Evolutionary conservation across 75 land plant genomes (phyloP).

Genomic region (Pinus albicaulis): DNA sequence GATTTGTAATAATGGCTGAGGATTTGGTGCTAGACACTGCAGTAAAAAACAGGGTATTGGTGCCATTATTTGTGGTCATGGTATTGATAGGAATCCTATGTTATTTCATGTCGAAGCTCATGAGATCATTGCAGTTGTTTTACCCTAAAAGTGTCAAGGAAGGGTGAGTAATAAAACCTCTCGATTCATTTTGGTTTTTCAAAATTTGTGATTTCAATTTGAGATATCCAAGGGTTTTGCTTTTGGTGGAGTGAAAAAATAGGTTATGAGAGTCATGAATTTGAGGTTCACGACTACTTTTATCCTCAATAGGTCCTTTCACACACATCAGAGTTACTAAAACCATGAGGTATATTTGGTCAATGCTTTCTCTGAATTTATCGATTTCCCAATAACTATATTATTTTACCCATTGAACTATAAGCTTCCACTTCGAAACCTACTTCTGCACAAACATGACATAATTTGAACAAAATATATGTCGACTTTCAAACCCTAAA

Average conservation of each 20-base stretch:
- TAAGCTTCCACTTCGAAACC: background rate
- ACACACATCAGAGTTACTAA: constrained; percentile 57
- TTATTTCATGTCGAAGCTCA: constrained; percentile 91
- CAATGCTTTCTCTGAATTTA: background rate
- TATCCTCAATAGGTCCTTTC: constrained; percentile 77
- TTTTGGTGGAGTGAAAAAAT: constrained; percentile 42
- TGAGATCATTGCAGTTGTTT: constrained; percentile 67
- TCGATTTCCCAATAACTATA: background rate
- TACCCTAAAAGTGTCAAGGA: constrained; percentile 80
- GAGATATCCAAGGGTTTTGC: background rate
- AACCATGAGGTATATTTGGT: constrained; percentile 63
- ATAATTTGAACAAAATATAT: too few relatives aligned
- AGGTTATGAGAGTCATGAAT: constrained; percentile 75
- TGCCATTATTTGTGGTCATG: too few relatives aligned
- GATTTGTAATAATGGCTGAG: too few relatives aligned
- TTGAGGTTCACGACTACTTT: constrained; percentile 67
- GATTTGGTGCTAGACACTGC: too few relatives aligned
- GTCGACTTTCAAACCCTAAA: too few relatives aligned
- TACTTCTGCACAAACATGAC: background rate
- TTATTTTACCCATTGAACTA: background rate
- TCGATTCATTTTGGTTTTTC: background rate
- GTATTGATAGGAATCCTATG: constrained; percentile 89
- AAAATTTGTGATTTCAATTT: constrained; percentile 6
- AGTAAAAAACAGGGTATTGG: too few relatives aligned
- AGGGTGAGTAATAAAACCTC: constrained; percentile 43